phyloP scores from a whole-genome alignment of 2,329 filamentous ascomycete species.

The Cladophialophora carrionii region DNA sequence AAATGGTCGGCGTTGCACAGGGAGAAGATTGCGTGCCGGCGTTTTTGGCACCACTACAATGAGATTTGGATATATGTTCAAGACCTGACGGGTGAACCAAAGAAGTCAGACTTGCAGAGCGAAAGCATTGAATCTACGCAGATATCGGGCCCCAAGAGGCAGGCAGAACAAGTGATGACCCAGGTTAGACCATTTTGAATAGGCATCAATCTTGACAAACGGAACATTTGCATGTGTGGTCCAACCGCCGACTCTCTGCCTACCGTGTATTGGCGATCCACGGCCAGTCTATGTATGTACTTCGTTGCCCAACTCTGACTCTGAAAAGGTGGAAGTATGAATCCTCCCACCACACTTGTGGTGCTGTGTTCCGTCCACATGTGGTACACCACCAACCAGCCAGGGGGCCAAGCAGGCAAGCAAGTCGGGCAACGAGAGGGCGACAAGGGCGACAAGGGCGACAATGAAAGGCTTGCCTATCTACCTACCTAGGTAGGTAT shows the following conservation, averaged over 20 bases:
- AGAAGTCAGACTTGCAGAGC: not conserved
- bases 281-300: too few relatives aligned
- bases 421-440: not conserved
- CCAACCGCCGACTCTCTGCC: not conserved
- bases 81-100: not conserved
- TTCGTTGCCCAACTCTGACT: not conserved
- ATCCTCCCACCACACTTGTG: not conserved
- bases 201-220: not conserved
- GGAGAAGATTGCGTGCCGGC: not conserved
- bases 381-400: not conserved
- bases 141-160: not conserved
- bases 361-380: not conserved
- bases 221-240: not conserved
- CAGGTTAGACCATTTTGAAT: not conserved
- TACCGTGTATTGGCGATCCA: not conserved
- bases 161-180: not conserved
- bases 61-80: not conserved
- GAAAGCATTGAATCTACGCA: not conserved
- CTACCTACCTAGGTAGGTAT: too few relatives aligned
- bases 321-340: not conserved
- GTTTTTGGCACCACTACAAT: not conserved
- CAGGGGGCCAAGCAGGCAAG: not conserved
- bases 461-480: too few relatives aligned
- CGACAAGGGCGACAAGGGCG: too few relatives aligned
- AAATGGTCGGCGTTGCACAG: not conserved